These are phyloP conservation scores for Lasiodiplodia hormozganensis DNA, from an alignment of 2,329 filamentous ascomycete genomes.

Conservation along the genomic window DNA sequence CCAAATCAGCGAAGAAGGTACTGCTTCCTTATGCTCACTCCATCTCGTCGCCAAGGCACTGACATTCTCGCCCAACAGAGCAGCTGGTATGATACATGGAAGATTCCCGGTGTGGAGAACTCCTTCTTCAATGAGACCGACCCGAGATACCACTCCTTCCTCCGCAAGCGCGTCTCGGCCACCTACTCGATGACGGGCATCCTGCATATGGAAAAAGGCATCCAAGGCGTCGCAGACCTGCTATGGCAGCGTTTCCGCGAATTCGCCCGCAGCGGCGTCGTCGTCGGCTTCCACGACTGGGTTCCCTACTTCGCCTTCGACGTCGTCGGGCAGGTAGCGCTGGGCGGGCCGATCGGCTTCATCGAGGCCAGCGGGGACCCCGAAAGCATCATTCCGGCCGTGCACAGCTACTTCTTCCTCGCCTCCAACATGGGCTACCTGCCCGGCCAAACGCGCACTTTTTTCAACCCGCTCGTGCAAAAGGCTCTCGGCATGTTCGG, in stretches of 20 bases:
- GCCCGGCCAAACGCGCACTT: background rate
- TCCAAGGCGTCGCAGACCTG: background rate
- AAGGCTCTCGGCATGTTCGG: background rate
- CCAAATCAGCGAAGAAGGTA: slow-evolving; percentile 36
- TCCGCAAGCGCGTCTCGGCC: background rate
- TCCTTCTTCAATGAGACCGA: slow-evolving; percentile 12
- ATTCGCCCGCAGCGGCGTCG: slow-evolving; percentile 59
- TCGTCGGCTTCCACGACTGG: slow-evolving; percentile 49
- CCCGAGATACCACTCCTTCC: background rate
- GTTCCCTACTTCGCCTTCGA: background rate
- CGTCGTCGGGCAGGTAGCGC: slow-evolving; percentile 1
- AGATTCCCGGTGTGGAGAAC: background rate
- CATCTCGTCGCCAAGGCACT: background rate
- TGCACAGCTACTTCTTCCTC: slow-evolving; percentile 2
- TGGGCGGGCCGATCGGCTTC: slow-evolving; percentile 1
- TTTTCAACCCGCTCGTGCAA: background rate
- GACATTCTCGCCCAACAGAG: background rate
- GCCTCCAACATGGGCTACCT: background rate
- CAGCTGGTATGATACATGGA: slow-evolving; percentile 1
- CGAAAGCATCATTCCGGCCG: background rate
- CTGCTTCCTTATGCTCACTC: background rate
- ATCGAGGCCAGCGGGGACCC: background rate
- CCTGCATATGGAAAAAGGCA: background rate
- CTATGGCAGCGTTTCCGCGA: slow-evolving; percentile 52
- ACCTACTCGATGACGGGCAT: slow-evolving; percentile 8